Percentiles rank a stretch among this genome's conserved stretches.
Evolutionary conservation across 2,329 filamentous ascomycete genomes (phyloP).

Genomic region (Cryphonectria nitschkei): DNA sequence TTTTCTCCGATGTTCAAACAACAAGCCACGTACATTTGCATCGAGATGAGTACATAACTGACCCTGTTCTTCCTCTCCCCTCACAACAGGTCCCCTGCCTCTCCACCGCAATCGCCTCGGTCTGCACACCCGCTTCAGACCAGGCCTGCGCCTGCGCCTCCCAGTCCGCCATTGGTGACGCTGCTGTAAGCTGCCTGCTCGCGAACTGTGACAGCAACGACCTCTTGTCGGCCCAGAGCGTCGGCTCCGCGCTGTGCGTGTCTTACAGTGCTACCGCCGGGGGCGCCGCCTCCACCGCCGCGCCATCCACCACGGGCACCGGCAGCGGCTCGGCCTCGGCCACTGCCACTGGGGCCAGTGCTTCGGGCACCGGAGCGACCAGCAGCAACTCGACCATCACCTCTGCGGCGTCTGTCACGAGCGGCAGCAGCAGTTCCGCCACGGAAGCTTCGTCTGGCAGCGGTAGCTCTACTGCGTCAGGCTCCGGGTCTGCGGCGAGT

Average conservation of each 20-base stretch:
- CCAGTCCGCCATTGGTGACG: conserved; percentile 37
- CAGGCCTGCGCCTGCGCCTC: conserved; percentile 55
- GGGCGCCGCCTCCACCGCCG: conserved; percentile 21
- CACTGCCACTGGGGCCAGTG: neutral
- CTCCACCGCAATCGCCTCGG: conserved; percentile 49
- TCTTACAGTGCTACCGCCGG: conserved; percentile 34
- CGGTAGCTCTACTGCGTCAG: neutral
- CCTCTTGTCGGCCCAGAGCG: conserved; percentile 37
- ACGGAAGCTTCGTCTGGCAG: neutral
- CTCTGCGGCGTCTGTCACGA: neutral
- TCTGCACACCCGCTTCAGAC: conserved; percentile 50
- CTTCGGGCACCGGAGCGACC: neutral
- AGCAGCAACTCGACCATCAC: conserved; percentile 14
- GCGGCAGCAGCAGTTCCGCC: conserved; percentile 7
- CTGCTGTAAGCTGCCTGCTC: conserved; percentile 40
- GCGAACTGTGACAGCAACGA: conserved; percentile 35
- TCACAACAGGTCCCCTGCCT: conserved; percentile 49
- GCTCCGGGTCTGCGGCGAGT: neutral
- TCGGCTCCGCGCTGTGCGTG: conserved; percentile 39
- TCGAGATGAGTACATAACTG: neutral
- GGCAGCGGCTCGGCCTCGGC: neutral
- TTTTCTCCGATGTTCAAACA: neutral
- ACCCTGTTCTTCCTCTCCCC: neutral
- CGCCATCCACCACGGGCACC: conserved; percentile 16
- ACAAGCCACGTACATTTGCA: neutral